Base-by-base conservation (phyloP, 345 rosid genomes). In the Bruguiera parviflora region DNA sequence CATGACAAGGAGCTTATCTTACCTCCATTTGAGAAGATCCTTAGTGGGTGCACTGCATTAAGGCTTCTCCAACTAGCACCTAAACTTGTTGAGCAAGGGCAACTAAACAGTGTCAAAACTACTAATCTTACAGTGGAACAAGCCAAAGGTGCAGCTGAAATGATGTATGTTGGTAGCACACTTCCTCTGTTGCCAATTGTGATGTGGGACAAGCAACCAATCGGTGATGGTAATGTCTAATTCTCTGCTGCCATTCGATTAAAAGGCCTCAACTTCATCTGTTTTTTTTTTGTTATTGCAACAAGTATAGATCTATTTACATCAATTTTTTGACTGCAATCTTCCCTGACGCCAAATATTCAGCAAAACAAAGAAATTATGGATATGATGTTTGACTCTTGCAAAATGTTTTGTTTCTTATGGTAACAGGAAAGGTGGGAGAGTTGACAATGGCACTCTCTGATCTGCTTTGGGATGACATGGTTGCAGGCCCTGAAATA, bases 111-210 rank as follows among this genome's bases (percentile, higher is more conserved):
- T 39, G 74, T 84, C 35, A 83, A 73, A 63, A 84, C 79, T 11
- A 69, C 35, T 25, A 80, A 75, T 65, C 71, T 88, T 35, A 82
- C 81, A 0, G 75, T 73, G 13, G 78, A 82, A 62, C 85, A 88
- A 71, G 94, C 82, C 52, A 88, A 85, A 71, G 68, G 69, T 18
- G 78, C 81, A 0, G 76, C 78, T 15, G 91, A 86, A 73, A 86
- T 88, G 88, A 86, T 86, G 91, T 86, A 70, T 63, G 77, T 86
- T 5, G 91, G 94, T 53, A 88, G 94, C 84, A 86, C 89, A 21
- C 86, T 88, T 61, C 89, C 89, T 3, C 0, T 88, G 37, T 69
- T 88, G 81, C 87, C 89, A 25, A 84, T 86, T 73, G 68, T 79
- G 52, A 64, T 15, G 82, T 88, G 94, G 94, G 94, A 88, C 73